These are phyloP conservation scores for Phellinidium pouzarii DNA, from an alignment of 1,284 basidiomycete genomes.

Conservation along the genomic window DNA sequence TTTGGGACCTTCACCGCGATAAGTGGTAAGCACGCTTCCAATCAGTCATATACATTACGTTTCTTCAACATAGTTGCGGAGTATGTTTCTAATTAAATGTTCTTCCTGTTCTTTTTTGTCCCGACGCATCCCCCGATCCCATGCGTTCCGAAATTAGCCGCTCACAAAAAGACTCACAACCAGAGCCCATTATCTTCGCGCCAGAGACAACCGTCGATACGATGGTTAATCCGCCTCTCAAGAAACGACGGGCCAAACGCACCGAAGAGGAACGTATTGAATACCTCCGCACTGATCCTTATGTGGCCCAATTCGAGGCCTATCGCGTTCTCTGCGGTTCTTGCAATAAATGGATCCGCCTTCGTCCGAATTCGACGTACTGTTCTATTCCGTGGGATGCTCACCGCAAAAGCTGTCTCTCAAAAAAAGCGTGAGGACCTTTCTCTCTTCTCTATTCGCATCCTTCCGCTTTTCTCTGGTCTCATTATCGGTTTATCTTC, in stretches of 20 bases:
- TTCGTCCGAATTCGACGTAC: conserved; percentile 36
- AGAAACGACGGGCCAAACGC: conserved; percentile 66
- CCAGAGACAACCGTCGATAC: conserved; percentile 35
- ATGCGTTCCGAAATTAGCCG: conserved; percentile 4
- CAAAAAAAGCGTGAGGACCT: conserved; percentile 23
- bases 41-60: neutral
- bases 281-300: conserved; percentile 66
- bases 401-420: conserved; percentile 66
- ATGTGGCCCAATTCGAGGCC: conserved; percentile 69
- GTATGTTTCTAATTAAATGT: neutral
- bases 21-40: conserved; percentile 40
- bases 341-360: conserved; percentile 76
- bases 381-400: conserved; percentile 83
- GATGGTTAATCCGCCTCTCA: conserved; percentile 39
- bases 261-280: conserved; percentile 73
- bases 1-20: conserved; percentile 61
- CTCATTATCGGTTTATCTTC: conserved; percentile 10
- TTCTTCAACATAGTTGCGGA: neutral
- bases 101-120: neutral
- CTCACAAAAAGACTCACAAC: conserved; percentile 25
- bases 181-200: conserved; percentile 35
- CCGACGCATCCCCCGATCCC: no score
- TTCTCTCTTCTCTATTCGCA: conserved; percentile 1
- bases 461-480: conserved; percentile 6
- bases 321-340: conserved; percentile 70